Base-by-base conservation (phyloP, 495 filamentous ascomycete species). In the Astrocystis sublimbata region DNA sequence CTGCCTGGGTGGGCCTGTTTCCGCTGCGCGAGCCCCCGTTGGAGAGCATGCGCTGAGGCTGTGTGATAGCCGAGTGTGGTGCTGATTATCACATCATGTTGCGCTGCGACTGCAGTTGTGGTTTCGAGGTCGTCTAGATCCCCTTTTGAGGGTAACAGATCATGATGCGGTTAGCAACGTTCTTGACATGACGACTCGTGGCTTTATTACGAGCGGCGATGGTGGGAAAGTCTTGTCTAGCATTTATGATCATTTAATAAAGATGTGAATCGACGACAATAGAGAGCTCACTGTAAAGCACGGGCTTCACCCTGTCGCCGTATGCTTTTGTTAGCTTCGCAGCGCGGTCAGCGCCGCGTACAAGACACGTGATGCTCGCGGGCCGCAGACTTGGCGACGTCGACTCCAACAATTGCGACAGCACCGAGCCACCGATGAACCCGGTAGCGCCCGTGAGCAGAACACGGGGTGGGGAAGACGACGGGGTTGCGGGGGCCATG, bases 21-120 rank as follows among this genome's bases (percentile, higher is more conserved):
- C 38, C 76, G 68, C 55, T 75, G 63, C 0, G 57, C 71, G 13
- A 80, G 68, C 9, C 77, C 79, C 1, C 62, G 50, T 26, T 79
- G 58, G 10, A 77, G 60, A 0, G 79, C 78, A 38, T 59, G 63
- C 1, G 70, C 68, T 7, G 68, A 70, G 1, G 65, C 23, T 1
- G 64, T 28, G 56, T 78, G 72, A 54, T 55, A 75, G 10, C 73
- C 74, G 7, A 63, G 10, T 6, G 76, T 75, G 1, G 73, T 67
- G 57, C 77, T 73, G 52, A 80, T 74, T 21, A 81, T 73, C 28
- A 80, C 46, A 43, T 80, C 78, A 57, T 78, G 70, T 43, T 76
- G 64, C 7, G 64, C 66, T 0, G 76, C 75, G 24, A 67, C 70
- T 1, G 61, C 63, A 13, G 47, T 49, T 7, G 73, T 65, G 10